Base-by-base conservation (phyloP, 2,329 filamentous ascomycete genomes). In the Davidsoniella virescens region DNA sequence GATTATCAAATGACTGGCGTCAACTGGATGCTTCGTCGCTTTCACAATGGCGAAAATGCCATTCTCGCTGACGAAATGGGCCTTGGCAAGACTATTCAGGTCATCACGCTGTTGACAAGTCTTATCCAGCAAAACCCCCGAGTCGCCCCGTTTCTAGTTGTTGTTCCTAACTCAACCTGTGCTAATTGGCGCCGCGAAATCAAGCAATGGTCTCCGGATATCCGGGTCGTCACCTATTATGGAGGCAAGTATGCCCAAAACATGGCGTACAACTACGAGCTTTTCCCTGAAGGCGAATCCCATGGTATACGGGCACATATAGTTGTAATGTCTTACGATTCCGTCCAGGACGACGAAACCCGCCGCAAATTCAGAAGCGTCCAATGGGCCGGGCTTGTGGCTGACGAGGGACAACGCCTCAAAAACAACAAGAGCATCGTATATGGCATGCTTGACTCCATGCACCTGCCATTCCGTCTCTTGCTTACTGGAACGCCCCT, bases 41-140 rank as follows among this genome's bases (percentile, higher is more conserved):
- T 86, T 70, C 84, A 87, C 58, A 71, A 76, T 47, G 73, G 80
- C 57, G 80, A 84, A 60, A 96, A 92, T 59, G 84, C 87, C 25
- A 90, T 96, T 52, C 74, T 96, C 5, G 92, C 92, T 0, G 92
- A 98, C 60, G 92, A 98, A 61, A 98, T 98, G 92, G 92, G 92
- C 39, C 75, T 98, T 2, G 92, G 92, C 29, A 98, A 98, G 68
- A 98, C 92, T 0, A 86, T 98, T 29, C 92, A 98, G 62, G 80
- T 95, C 48, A 84, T 96, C 54, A 78, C 81, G 2, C 76, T 94
- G 55, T 73, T 96, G 54, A 79, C 84, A 1, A 80, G 82, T 0
- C 66, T 96, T 37, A 72, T 82, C 20, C 72, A 82, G 54, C 73
- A 80, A 47, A 65, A 65, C n/a, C 78, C 78, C 12, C 46, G 67